Evolutionary conservation across 176 grass and related monocot species (phyloP).

Genomic region (Triticum monococcum): DNA sequence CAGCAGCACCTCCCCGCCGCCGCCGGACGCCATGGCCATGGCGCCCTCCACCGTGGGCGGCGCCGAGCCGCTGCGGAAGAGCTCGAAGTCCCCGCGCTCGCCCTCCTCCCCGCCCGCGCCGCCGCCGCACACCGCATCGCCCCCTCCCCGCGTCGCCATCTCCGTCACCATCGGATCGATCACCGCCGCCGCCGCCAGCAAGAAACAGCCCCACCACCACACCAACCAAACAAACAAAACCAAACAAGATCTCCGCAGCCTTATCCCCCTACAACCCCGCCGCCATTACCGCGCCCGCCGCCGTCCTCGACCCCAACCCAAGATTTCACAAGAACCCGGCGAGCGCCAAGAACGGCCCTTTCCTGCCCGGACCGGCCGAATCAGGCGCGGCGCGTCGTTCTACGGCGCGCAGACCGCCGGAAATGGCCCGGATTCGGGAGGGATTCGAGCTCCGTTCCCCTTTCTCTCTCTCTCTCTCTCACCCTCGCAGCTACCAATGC

Average conservation of each 20-base stretch:
- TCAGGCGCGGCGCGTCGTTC: neutral
- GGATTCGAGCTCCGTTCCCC: conserved; percentile 11
- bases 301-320: neutral
- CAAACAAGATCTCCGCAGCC: conserved; percentile 17
- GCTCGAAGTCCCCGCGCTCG: conserved; percentile 60
- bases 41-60: conserved; percentile 67
- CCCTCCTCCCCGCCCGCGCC: conserved; percentile 22
- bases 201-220: neutral
- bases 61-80: conserved; percentile 76
- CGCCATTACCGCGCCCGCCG: conserved; percentile 27
- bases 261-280: conserved; percentile 18
- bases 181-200: neutral
- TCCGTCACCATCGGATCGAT: conserved; percentile 45
- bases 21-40: conserved; percentile 28
- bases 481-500: neutral
- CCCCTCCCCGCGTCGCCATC: conserved; percentile 54
- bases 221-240: neutral
- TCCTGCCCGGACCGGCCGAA: conserved; percentile 6
- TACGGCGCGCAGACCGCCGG: no score
- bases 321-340: neutral
- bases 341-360: neutral
- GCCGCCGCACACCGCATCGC: conserved; percentile 30
- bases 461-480: no score
- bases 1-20: conserved; percentile 32
- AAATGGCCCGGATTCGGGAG: conserved; percentile 32